Evolutionary conservation across 805 yeast species (phyloP).

Genomic region (Lipomyces yamadae): DNA sequence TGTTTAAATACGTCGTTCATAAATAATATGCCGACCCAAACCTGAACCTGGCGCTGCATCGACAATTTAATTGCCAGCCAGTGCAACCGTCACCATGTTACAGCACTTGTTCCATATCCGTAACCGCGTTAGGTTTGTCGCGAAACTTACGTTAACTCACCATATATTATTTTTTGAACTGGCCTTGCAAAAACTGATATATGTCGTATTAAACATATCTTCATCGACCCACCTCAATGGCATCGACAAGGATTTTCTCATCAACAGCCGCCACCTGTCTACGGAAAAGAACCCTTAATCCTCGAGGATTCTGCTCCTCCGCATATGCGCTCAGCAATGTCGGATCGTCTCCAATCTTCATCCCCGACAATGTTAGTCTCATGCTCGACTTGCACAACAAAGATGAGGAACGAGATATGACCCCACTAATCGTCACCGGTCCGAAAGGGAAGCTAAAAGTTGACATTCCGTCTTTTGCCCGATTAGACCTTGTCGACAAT

Average conservation of each 20-base stretch:
- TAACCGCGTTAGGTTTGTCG: too few species aligned
- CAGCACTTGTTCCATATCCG: not conserved
- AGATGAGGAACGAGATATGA: constrained; percentile 46
- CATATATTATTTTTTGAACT: not conserved
- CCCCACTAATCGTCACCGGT: constrained; percentile 67
- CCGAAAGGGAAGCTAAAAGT: constrained; percentile 74
- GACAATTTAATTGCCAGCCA: not conserved
- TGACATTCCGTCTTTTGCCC: constrained; percentile 57
- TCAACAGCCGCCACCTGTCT: not conserved
- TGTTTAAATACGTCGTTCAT: too few species aligned
- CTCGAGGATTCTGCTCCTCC: constrained; percentile 20
- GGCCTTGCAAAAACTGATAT: not conserved
- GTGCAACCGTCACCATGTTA: too few species aligned
- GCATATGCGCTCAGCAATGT: constrained; percentile 58
- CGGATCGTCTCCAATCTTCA: constrained; percentile 76
- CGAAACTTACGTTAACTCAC: too few species aligned
- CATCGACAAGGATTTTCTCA: not conserved
- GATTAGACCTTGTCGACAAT: constrained; percentile 57
- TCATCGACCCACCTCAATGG: not conserved
- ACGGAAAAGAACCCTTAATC: not conserved
- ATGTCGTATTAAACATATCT: not conserved
- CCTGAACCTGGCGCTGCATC: not conserved
- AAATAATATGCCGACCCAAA: not conserved
- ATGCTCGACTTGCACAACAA: constrained; percentile 42
- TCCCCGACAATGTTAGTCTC: constrained; percentile 65